A percentile compares a stretch with the other conserved stretches of the same genome.
Conservation (phyloP, 805 yeast species). For the Ogataea methylovora region DNA sequence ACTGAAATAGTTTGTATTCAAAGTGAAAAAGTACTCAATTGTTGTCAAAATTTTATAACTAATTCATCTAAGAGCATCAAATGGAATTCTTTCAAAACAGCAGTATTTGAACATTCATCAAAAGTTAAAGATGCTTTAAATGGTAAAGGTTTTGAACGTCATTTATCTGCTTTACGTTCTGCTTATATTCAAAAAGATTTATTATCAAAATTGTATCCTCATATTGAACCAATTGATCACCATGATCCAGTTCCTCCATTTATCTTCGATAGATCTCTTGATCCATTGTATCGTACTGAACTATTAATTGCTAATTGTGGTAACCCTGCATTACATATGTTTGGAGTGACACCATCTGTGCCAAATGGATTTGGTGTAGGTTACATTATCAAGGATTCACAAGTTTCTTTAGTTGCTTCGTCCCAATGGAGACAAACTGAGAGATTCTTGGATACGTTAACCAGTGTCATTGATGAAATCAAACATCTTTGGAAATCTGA, state of each 20-base stretch:
- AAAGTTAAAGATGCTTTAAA: slow-evolving; percentile 44
- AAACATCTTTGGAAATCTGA: slow-evolving; percentile 26
- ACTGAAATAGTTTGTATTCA: slow-evolving; percentile 66
- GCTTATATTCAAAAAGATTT: slow-evolving; percentile 41
- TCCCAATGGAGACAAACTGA: slow-evolving; percentile 56
- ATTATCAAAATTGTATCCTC: slow-evolving; percentile 38
- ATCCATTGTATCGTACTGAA: slow-evolving; percentile 28
- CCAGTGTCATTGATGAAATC: slow-evolving; percentile 41
- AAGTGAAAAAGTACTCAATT: slow-evolving; percentile 38
- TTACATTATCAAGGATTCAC: slow-evolving; percentile 44
- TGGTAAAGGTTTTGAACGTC: slow-evolving; percentile 70
- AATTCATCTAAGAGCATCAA: slow-evolving; percentile 37
- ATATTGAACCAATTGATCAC: slow-evolving; percentile 25
- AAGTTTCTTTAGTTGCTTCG: slow-evolving; percentile 41
- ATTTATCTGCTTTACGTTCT: slow-evolving; percentile 56
- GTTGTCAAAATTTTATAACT: slow-evolving; percentile 60
- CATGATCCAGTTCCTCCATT: slow-evolving; percentile 29
- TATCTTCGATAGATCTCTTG: slow-evolving; percentile 34
- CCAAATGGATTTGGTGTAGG: slow-evolving; percentile 56
- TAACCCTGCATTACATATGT: slow-evolving; percentile 48
- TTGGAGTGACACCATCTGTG: slow-evolving; percentile 55
- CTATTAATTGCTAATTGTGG: slow-evolving; percentile 47
- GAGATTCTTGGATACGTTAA: slow-evolving; percentile 45
- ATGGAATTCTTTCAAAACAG: slow-evolving; percentile 41
- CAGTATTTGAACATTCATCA: slow-evolving; percentile 44